phyloP scores from a whole-genome alignment of 352 stramenopile genomes.

The Globisporangium radiosum region DNA sequence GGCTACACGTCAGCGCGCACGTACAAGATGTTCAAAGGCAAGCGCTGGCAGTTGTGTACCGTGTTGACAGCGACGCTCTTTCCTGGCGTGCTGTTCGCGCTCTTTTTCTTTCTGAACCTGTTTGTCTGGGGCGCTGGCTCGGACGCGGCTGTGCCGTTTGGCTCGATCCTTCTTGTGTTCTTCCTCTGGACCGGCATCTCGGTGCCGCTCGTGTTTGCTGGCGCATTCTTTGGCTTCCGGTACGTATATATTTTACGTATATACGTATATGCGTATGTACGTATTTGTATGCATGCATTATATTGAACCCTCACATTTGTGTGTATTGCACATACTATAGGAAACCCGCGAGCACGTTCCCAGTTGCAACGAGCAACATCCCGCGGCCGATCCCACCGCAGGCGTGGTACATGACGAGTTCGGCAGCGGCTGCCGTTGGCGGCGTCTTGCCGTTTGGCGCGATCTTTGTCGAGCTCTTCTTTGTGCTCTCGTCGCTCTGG shows the following conservation, averaged over 20 bases:
- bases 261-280: no score
- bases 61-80: conserved; percentile 95
- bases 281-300: not conserved
- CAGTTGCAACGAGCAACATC: conserved; percentile 97
- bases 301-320: not conserved
- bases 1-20: conserved; percentile 95
- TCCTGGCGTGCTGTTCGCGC: conserved; percentile 93
- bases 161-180: conserved; percentile 96
- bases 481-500: conserved; percentile 98
- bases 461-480: conserved; percentile 99
- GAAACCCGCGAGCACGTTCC: conserved; percentile 91
- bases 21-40: conserved; percentile 99
- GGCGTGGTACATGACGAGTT: conserved; percentile 97
- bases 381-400: conserved; percentile 97
- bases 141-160: conserved; percentile 93
- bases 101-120: conserved; percentile 98
- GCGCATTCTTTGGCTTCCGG: conserved; percentile 98
- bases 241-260: conserved; percentile 28
- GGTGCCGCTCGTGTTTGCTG: conserved; percentile 97
- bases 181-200: conserved; percentile 99
- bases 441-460: conserved; percentile 98
- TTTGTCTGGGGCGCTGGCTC: conserved; percentile 93
- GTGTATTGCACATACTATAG: conserved; percentile 16
- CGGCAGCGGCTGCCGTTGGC: conserved; percentile 91
- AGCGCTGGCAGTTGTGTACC: conserved; percentile 97